Conservation (phyloP, 805 yeast species). For the Lipomyces yamadae region DNA sequence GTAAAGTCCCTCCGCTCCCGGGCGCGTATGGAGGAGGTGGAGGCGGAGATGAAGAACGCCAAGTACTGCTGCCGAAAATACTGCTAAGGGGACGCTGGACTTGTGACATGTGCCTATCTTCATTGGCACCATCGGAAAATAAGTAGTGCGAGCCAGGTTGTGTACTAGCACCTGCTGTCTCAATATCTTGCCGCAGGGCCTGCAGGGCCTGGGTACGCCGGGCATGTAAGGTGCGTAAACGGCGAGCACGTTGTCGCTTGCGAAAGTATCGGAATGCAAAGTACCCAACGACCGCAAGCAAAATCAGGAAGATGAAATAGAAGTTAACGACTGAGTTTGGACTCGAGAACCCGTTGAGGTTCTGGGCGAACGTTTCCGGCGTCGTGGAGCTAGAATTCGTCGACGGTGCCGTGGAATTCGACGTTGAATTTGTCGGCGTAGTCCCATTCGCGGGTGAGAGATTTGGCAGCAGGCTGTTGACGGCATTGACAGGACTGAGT, state of each 20-base stretch:
- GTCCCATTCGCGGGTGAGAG: conserved; percentile 9
- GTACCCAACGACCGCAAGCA: conserved; percentile 27
- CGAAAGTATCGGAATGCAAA: conserved; percentile 25
- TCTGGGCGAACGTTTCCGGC: conserved; percentile 19
- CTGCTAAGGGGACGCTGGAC: background rate
- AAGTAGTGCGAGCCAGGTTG: background rate
- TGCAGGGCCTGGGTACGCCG: conserved; percentile 25
- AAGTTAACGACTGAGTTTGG: conserved; percentile 32
- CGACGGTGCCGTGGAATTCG: conserved; percentile 18
- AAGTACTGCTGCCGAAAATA: background rate
- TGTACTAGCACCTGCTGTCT: conserved; percentile 9
- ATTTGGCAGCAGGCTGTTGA: conserved; percentile 1
- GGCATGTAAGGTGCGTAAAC: conserved; percentile 2
- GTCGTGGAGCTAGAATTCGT: conserved; percentile 11
- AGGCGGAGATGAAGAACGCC: conserved; percentile 4
- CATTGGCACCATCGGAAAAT: conserved; percentile 5
- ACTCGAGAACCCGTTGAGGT: conserved; percentile 27
- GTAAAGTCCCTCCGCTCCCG: conserved; percentile 7
- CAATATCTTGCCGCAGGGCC: conserved; percentile 32
- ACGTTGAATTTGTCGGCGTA: conserved; percentile 1
- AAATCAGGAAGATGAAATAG: conserved; percentile 29
- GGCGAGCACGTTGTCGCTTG: conserved; percentile 20
- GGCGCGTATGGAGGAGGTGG: conserved; percentile 33
- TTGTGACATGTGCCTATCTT: conserved; percentile 7
- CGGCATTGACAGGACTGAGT: background rate